Evolutionary conservation across 1,284 basidiomycete genomes (phyloP), one percentile per base, ranked within the genome.

Genomic region (Ceratobasidium theobromae): DNA sequence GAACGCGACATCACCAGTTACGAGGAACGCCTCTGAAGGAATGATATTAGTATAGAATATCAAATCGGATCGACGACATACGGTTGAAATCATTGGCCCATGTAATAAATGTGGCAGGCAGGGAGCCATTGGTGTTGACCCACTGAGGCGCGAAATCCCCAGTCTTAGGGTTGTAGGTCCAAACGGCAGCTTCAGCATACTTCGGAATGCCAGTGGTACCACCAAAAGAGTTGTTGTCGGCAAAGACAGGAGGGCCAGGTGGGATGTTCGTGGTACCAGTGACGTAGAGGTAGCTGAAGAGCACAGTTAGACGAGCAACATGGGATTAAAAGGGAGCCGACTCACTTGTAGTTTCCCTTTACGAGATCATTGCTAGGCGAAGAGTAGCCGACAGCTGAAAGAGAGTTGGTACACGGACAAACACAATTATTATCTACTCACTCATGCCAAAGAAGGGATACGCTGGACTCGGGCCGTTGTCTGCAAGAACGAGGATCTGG

Each of bases 61-160:
- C 9, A 1, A 4, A 27, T 18, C 27, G 8, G 12, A 14, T n/a
- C 25, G 12, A 21, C 11, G 9, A n/a, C 25, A 33, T 21, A 40
- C 57, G 5, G 30, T 45, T 12, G 25, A 28, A 49, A 4, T 18
- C 32, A 27, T 60, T 60, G 51, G 21, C 38, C 9, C n/a, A 60
- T 14, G 3, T 28, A 21, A n/a, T n/a, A n/a, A n/a, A n/a, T 6
- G 46, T 60, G 5, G 45, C 21, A 14, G 41, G 41, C 14, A 32
- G 16, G 12, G 43, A 23, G 16, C 46, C 55, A 21, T 60, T 55
- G 46, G 35, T 60, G 28, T 67, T 67, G 27, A 67, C 43, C 66
- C 66, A 67, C 25, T 57, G 49, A n/a, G 48, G 27, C 18, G 66
- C 46, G 11, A 67, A 28, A 28, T 48, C 66, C 16, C 28, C 28